These are phyloP conservation scores for Trypanosoma avium DNA, from an alignment of 208 protist genomes.

Conservation along the genomic window DNA sequence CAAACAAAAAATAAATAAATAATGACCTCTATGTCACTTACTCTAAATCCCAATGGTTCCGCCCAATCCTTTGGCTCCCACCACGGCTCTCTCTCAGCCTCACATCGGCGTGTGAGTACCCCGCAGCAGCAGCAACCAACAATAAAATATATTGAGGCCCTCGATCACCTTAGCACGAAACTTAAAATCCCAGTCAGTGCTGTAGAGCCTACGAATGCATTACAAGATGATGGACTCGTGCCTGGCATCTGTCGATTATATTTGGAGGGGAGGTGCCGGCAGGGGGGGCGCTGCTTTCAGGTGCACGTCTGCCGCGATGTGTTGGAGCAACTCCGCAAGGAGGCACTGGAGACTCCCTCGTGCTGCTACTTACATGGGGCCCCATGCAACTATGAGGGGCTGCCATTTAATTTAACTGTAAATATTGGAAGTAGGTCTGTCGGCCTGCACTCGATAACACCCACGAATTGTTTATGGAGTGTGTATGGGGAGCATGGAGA, in stretches of 20 bases:
- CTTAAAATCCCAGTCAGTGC: slow-evolving; percentile 64
- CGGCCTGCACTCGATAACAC: slow-evolving; percentile 61
- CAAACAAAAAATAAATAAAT: background rate
- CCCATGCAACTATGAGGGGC: slow-evolving; percentile 61
- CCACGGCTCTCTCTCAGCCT: background rate
- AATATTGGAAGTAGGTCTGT: slow-evolving; percentile 44
- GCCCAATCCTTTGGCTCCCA: slow-evolving; percentile 8
- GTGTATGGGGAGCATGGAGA: slow-evolving; percentile 55
- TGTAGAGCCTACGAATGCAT: slow-evolving; percentile 68
- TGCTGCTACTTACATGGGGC: slow-evolving; percentile 81
- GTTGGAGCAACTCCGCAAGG: slow-evolving; percentile 53
- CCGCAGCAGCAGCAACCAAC: background rate
- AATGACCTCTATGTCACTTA: background rate
- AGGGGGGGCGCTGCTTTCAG: slow-evolving; percentile 71
- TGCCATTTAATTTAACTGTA: slow-evolving; percentile 68
- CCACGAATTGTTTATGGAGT: slow-evolving; percentile 71
- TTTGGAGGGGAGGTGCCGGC: slow-evolving; percentile 74
- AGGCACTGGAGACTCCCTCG: slow-evolving; percentile 56
- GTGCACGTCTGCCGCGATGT: slow-evolving; percentile 73
- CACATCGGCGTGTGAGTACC: background rate
- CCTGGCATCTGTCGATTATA: slow-evolving; percentile 81
- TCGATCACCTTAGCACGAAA: slow-evolving; percentile 85
- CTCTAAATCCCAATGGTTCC: slow-evolving; percentile 1
- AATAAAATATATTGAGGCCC: slow-evolving; percentile 49
- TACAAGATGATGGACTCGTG: slow-evolving; percentile 77